These are phyloP conservation scores for Amanita pallidorosea DNA, from an alignment of 768 basidiomycete species.

Conservation along the genomic window DNA sequence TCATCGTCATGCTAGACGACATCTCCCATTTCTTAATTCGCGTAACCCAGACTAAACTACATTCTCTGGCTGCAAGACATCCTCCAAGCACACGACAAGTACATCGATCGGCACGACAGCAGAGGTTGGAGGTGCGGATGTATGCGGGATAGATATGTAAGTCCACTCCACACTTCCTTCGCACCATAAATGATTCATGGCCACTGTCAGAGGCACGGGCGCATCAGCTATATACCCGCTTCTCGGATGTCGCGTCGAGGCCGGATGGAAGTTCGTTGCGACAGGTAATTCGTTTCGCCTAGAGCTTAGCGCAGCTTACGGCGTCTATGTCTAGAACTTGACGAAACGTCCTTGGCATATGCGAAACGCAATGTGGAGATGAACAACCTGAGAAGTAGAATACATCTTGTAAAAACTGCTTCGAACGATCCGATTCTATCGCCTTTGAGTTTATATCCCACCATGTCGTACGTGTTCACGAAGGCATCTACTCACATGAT, in stretches of 20 bases:
- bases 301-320: neutral
- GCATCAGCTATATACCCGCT: slow-evolving; percentile 86
- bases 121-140: neutral
- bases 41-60: slow-evolving; percentile 64
- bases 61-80: slow-evolving; percentile 79
- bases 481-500: neutral
- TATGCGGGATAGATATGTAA: slow-evolving; percentile 68
- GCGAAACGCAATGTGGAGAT: slow-evolving; percentile 46
- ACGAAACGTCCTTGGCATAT: slow-evolving; percentile 42
- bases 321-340: slow-evolving; percentile 46
- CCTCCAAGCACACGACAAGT: slow-evolving; percentile 20
- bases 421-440: slow-evolving; percentile 34
- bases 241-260: slow-evolving; percentile 46
- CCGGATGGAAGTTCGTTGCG: slow-evolving; percentile 49
- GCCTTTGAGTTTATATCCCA: slow-evolving; percentile 17
- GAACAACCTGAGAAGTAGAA: slow-evolving; percentile 45
- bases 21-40: neutral
- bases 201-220: slow-evolving; percentile 68
- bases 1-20: neutral
- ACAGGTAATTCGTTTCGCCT: slow-evolving; percentile 41
- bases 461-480: slow-evolving; percentile 8
- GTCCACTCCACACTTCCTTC: slow-evolving; percentile 11
- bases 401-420: slow-evolving; percentile 33
- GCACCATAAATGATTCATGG: neutral
- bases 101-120: slow-evolving; percentile 4